Evolutionary conservation across 257 asterid species (phyloP), one percentile per base, ranked within the genome.

Genomic region (Echium plantagineum): DNA sequence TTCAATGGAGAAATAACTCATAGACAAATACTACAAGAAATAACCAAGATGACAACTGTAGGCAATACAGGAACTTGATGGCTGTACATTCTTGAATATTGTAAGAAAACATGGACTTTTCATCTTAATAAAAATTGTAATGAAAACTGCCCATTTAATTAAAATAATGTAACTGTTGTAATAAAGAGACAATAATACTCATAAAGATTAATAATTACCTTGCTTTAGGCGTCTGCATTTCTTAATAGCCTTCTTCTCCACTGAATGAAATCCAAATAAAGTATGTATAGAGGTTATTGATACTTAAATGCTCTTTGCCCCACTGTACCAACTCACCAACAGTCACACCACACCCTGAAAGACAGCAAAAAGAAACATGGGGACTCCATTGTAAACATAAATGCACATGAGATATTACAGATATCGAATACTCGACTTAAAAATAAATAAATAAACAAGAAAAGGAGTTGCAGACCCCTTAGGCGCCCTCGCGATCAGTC

Each of bases 141-240:
- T 53, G 15, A 3, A n/a, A 53, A 53, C 22, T 19, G 10, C 57
- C 51, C 35, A 22, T 58, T 49, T 48, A 6, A 17, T 32, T 59
- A 22, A 16, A 46, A 55, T 20, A 58, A 59, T 65, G 22, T 15
- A 64, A 24, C 20, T 56, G 67, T 15, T 12, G 48, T 63, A 59
- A 52, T 35, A 52, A 21, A 22, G 47, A 31, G 21, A 47, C n/a
- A n/a, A n/a, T 38, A 28, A 46, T 46, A 55, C 16, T 53, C 59
- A 24, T 57, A 22, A 69, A 17, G 35, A 61, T 51, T 22, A 21
- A 58, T 57, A 51, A 63, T 21, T 72, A 91, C 96, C 98, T 87
- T 62, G 83, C 66, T 68, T 86, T 91, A 72, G 96, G 72, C 47
- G 94, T 78, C 91, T 83, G 95, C 98, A 91, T 90, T 68, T 58